Evolutionary conservation across 768 basidiomycete genomes (phyloP).

Genomic region (Lentinula lateritia): DNA sequence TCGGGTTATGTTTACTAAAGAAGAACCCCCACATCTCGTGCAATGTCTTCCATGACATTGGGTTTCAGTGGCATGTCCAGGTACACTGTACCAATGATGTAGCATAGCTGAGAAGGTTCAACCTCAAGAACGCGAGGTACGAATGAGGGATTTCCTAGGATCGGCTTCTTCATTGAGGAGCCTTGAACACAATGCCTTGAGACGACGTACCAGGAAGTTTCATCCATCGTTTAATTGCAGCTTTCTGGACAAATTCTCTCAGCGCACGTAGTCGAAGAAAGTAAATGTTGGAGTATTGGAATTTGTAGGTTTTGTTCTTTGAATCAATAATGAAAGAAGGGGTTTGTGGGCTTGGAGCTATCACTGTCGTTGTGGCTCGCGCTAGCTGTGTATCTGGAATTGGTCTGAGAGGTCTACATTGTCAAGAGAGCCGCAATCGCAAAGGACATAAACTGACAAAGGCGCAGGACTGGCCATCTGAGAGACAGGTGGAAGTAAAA

Average conservation of each 20-base stretch:
- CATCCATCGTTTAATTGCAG: conserved; percentile 36
- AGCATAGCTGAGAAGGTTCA: conserved; percentile 78
- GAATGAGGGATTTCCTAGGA: conserved; percentile 57
- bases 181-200: background rate
- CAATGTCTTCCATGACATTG: conserved; percentile 94
- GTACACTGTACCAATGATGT: conserved; percentile 91
- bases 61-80: conserved; percentile 99
- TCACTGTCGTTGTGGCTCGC: conserved; percentile 33
- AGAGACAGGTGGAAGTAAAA: background rate
- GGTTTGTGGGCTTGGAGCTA: conserved; percentile 26
- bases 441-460: background rate
- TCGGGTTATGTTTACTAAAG: conserved; percentile 2
- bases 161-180: background rate
- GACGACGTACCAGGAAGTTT: conserved; percentile 30
- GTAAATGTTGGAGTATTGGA: conserved; percentile 56
- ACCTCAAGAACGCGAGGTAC: conserved; percentile 87
- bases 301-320: conserved; percentile 43
- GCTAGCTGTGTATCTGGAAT: conserved; percentile 8
- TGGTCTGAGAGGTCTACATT: background rate
- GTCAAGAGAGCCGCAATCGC: background rate
- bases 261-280: conserved; percentile 40
- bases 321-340: conserved; percentile 42
- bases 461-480: background rate
- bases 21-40: conserved; percentile 69
- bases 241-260: conserved; percentile 34